phyloP scores from a whole-genome alignment of 139 green algal genomes.

The Ettlia oleoabundans region DNA sequence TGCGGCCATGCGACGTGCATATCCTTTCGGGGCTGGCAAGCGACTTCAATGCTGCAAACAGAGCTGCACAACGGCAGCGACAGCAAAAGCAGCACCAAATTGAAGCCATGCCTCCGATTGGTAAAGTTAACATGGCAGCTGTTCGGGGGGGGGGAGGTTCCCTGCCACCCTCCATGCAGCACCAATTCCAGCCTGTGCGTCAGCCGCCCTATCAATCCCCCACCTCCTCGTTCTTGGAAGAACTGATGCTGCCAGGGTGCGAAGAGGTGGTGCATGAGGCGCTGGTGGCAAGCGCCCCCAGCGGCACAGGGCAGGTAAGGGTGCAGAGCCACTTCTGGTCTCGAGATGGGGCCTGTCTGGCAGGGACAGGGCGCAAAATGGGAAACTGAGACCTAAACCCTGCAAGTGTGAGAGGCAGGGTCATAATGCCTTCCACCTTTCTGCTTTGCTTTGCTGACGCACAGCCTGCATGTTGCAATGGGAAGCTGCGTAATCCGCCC shows the following conservation, averaged over 20 bases:
- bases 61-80: neutral
- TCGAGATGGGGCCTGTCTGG: no score
- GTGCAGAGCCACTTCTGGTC: no score
- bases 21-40: conserved; percentile 14
- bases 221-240: conserved; percentile 57
- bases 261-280: conserved; percentile 57
- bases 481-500: no score
- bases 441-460: no score
- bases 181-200: neutral
- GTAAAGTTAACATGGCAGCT: no score
- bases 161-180: no score
- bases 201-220: neutral
- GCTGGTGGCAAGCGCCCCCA: conserved; percentile 28
- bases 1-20: conserved; percentile 38
- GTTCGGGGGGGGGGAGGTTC: no score
- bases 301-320: conserved; percentile 16
- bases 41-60: neutral
- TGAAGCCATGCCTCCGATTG: no score
- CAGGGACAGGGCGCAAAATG: no score
- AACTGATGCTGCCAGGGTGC: conserved; percentile 64
- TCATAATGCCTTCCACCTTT: neutral
- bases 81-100: neutral
- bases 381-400: neutral
- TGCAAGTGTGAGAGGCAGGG: neutral
- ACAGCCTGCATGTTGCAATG: no score